These are phyloP conservation scores for Acanthamoeba quina DNA, from an alignment of 208 protist genomes.

Conservation along the genomic window DNA sequence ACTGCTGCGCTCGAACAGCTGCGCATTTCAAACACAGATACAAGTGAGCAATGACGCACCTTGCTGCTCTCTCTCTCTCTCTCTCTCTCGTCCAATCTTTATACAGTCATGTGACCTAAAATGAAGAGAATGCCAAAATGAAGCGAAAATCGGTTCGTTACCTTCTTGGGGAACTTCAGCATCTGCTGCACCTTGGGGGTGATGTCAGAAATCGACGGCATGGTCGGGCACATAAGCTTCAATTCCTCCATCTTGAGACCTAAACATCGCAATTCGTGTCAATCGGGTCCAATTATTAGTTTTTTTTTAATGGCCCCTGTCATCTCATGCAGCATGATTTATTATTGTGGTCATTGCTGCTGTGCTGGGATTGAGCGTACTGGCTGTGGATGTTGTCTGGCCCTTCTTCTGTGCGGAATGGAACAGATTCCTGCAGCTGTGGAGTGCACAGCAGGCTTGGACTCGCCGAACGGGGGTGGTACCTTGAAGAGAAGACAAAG, in stretches of 20 bases:
- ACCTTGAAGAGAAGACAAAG: neutral
- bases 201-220: constrained; percentile 15
- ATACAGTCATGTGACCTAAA: too few relatives aligned
- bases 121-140: too few relatives aligned
- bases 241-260: constrained; percentile 28
- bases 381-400: neutral
- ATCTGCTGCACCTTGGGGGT: constrained; percentile 46
- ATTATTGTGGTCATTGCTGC: too few relatives aligned
- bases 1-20: constrained; percentile 70
- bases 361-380: neutral
- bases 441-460: neutral
- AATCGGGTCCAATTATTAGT: too few relatives aligned
- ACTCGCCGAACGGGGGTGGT: neutral
- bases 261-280: too few relatives aligned
- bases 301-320: too few relatives aligned
- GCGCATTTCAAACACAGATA: neutral
- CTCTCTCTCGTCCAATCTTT: too few relatives aligned
- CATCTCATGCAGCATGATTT: too few relatives aligned
- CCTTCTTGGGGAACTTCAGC: constrained; percentile 60
- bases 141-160: neutral
- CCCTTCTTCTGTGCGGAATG: neutral
- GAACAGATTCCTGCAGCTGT: neutral
- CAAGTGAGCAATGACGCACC: too few relatives aligned
- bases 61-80: too few relatives aligned
- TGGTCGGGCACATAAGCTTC: constrained; percentile 21